phyloP scores from a whole-genome alignment of 345 rosid genomes.

The Euphorbia lathyris region DNA sequence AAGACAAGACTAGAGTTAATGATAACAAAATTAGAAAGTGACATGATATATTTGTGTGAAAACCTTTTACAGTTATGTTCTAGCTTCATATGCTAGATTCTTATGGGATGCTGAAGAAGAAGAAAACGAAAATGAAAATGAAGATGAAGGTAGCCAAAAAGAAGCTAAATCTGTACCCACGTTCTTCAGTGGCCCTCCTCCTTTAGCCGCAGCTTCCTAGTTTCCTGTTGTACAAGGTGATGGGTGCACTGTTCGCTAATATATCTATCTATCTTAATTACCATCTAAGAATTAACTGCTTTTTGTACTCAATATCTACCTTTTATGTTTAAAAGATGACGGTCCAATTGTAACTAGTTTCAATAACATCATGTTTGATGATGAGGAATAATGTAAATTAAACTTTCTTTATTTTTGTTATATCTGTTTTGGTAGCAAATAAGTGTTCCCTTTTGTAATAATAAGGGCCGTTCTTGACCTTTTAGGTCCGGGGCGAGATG shows the following conservation, averaged over 20 bases:
- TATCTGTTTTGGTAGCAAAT: too few species aligned
- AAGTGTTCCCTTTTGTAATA: too few species aligned
- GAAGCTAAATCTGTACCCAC: slow-evolving; percentile 20
- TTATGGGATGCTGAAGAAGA: slow-evolving; percentile 67
- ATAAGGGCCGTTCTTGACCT: too few species aligned
- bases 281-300: not conserved
- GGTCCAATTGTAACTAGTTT: not conserved
- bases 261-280: not conserved
- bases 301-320: too few species aligned
- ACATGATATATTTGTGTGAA: not conserved
- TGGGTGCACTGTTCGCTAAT: not conserved
- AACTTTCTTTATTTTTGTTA: too few species aligned
- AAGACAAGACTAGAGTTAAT: too few species aligned
- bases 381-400: not conserved
- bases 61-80: slow-evolving; percentile 49
- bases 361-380: too few species aligned
- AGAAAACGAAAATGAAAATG: slow-evolving; percentile 31
- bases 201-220: slow-evolving; percentile 31
- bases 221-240: not conserved
- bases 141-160: slow-evolving; percentile 1
- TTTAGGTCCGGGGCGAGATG: too few species aligned
- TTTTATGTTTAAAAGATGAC: not conserved
- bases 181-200: slow-evolving; percentile 28
- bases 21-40: too few species aligned
- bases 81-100: slow-evolving; percentile 71